These are phyloP conservation scores for Phallus indusiatus DNA, from an alignment of 768 basidiomycete genomes.

Conservation along the genomic window DNA sequence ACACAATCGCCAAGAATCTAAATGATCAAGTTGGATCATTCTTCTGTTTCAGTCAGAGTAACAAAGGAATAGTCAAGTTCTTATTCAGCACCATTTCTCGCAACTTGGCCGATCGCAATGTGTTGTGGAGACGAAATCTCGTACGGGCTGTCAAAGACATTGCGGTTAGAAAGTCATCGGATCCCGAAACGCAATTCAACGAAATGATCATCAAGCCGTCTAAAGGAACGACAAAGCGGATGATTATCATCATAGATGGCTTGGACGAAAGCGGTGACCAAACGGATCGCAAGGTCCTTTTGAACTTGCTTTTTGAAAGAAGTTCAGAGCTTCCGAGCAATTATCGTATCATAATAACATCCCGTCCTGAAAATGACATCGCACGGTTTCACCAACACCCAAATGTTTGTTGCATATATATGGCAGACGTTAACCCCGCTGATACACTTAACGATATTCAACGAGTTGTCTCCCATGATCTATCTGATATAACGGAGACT, in stretches of 20 bases:
- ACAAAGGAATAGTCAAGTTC: no score
- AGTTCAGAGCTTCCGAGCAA: background rate
- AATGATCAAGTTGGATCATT: conserved; percentile 7
- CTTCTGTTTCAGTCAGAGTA: no score
- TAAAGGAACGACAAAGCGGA: conserved; percentile 14
- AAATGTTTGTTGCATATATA: background rate
- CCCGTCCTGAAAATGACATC: conserved; percentile 1
- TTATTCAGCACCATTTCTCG: conserved; percentile 12
- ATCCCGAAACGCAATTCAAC: no score
- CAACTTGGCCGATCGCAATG: no score
- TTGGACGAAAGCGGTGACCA: conserved; percentile 18
- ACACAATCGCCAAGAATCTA: conserved; percentile 4
- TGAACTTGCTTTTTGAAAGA: background rate
- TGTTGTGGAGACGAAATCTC: background rate
- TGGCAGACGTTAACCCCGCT: background rate
- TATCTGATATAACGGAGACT: background rate
- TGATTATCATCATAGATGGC: conserved; percentile 27
- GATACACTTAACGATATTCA: background rate
- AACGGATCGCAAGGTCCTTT: no score
- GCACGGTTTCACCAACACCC: background rate
- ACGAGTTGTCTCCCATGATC: background rate
- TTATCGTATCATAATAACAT: background rate
- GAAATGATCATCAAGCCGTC: background rate
- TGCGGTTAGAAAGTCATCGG: background rate
- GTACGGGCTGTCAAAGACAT: background rate